phyloP scores from a whole-genome alignment of 768 basidiomycete genomes.

The Tubosaeta sp. region DNA sequence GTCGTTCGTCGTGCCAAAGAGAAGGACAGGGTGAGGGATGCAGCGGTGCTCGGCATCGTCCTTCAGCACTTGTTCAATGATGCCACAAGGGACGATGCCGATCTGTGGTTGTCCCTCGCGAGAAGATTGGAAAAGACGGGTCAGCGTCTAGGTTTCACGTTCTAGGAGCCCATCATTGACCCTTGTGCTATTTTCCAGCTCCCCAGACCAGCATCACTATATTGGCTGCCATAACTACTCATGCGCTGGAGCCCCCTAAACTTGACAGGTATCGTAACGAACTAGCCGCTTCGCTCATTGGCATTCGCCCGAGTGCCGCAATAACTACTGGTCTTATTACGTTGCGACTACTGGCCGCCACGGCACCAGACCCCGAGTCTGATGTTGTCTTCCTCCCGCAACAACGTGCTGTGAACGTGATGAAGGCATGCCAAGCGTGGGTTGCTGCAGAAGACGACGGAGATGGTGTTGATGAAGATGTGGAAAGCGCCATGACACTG shows the following conservation, averaged over 20 bases:
- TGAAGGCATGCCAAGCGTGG: constrained; percentile 87
- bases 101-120: constrained; percentile 72
- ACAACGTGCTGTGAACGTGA: constrained; percentile 78
- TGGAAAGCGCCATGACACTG: constrained; percentile 73
- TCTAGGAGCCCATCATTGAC: not conserved
- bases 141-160: constrained; percentile 29
- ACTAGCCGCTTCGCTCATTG: constrained; percentile 74
- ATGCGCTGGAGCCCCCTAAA: constrained; percentile 63
- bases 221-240: constrained; percentile 52
- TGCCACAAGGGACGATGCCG: constrained; percentile 60
- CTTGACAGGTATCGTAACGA: constrained; percentile 86
- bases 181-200: constrained; percentile 38
- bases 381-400: constrained; percentile 83
- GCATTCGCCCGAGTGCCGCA: constrained; percentile 58
- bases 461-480: constrained; percentile 68
- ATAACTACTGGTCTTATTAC: constrained; percentile 64
- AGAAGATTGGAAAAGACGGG: constrained; percentile 60
- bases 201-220: constrained; percentile 68
- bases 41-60: constrained; percentile 56
- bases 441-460: constrained; percentile 48
- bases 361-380: constrained; percentile 75
- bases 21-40: constrained; percentile 48
- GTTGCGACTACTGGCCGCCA: constrained; percentile 64
- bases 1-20: constrained; percentile 30
- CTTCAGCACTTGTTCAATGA: constrained; percentile 58